Conservation (phyloP, 176 grass and related monocot species). For the Eleusine coracana region DNA sequence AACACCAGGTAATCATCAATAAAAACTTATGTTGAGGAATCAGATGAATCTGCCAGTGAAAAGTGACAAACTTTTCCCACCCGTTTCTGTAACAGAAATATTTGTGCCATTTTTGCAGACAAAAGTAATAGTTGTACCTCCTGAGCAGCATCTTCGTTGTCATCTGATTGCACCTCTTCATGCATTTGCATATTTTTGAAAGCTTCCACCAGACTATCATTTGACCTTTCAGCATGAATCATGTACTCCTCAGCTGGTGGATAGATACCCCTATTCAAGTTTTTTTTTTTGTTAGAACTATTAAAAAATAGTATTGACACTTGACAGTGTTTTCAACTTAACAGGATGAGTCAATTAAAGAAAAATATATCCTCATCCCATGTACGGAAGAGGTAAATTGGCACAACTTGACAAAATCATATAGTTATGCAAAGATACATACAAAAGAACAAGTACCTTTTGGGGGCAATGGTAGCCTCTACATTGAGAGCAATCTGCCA, state of each 20-base stretch:
- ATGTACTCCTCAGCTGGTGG: conserved; percentile 74
- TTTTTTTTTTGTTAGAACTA: not conserved
- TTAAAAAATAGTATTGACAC: not conserved
- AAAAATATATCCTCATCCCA: not conserved
- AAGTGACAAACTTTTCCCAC: conserved; percentile 14
- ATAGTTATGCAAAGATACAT: conserved; percentile 13
- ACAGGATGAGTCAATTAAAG: conserved; percentile 20
- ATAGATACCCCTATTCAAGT: conserved; percentile 69
- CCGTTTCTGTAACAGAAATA: not conserved
- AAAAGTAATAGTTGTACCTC: conserved; percentile 52
- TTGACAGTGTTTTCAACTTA: not conserved
- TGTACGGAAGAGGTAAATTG: conserved; percentile 9
- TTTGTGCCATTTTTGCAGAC: conserved; percentile 31
- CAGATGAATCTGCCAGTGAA: conserved; percentile 7
- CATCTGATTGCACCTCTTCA: conserved; percentile 66
- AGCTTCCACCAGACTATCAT: conserved; percentile 72
- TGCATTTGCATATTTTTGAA: conserved; percentile 84
- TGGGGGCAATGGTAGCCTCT: conserved; percentile 59
- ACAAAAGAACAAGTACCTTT: conserved; percentile 55
- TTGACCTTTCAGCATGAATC: conserved; percentile 69
- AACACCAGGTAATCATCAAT: conserved; percentile 13
- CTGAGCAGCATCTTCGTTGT: conserved; percentile 60
- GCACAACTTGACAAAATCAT: conserved; percentile 15
- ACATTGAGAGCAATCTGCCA: conserved; percentile 95
- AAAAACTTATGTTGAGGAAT: not conserved